These are phyloP conservation scores for Tuctoria greenei DNA, from an alignment of 176 grass and related monocot genomes.

Conservation along the genomic window DNA sequence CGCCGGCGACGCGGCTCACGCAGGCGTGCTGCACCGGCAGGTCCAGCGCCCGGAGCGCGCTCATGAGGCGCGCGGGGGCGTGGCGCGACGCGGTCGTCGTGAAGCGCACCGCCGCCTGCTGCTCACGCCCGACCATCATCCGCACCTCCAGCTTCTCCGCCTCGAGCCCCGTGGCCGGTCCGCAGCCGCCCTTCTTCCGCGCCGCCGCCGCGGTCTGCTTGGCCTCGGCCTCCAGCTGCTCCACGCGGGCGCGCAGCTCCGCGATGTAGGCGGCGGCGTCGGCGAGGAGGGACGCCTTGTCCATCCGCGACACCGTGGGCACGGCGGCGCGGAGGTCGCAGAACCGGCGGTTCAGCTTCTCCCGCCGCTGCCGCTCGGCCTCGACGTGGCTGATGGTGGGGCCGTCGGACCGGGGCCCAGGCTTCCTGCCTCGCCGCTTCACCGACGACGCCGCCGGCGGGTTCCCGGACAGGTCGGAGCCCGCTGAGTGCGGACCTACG, in stretches of 20 bases:
- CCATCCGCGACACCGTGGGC: slow-evolving; percentile 58
- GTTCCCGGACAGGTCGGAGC: slow-evolving; percentile 19
- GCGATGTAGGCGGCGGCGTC: slow-evolving; percentile 53
- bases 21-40: slow-evolving; percentile 50
- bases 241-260: slow-evolving; percentile 40
- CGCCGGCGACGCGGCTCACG: slow-evolving; percentile 20
- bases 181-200: neutral
- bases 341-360: slow-evolving; percentile 56
- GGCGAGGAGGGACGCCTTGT: slow-evolving; percentile 58
- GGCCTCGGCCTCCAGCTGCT: slow-evolving; percentile 29
- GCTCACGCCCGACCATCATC: slow-evolving; percentile 33
- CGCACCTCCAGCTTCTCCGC: slow-evolving; percentile 33
- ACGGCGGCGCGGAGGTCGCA: slow-evolving; percentile 52
- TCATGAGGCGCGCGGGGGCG: slow-evolving; percentile 48
- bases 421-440: slow-evolving; percentile 26
- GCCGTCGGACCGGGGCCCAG: neutral
- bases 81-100: slow-evolving; percentile 1
- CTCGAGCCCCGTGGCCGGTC: neutral
- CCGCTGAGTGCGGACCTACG: slow-evolving; percentile 3
- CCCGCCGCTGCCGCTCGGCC: slow-evolving; percentile 56
- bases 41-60: slow-evolving; percentile 32
- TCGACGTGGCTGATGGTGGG: slow-evolving; percentile 40
- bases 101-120: slow-evolving; percentile 29
- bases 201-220: neutral
- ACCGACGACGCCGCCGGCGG: neutral